Base-by-base conservation (phyloP, 768 basidiomycete genomes). In the Suillus placidus region DNA sequence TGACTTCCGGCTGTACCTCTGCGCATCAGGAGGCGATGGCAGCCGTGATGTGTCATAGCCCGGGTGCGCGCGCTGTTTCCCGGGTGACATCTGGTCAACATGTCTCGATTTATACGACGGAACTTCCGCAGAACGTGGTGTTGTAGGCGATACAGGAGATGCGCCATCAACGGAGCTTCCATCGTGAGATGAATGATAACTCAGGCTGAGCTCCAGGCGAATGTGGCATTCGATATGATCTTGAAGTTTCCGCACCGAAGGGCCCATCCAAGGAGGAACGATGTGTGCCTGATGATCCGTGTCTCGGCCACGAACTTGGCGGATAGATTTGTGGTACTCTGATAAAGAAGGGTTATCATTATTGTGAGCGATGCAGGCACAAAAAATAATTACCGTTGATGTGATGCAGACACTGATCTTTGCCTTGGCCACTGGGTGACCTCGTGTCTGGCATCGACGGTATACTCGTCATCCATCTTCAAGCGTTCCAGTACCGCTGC, bases 401-500 rank as follows among this genome's bases (percentile, higher is more conserved):
- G 73, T 38, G 83, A 80, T 26, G 78, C 73, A 23, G 84, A 82
- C 38, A 81, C 64, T 9, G 85, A 83, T 47, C 81, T 81, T 62
- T 83, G 78, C 67, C 82, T 79, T 49, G 75, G 69, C 78, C 81
- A 81, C 77, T 61, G 70, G 64, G 61, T 69, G 49, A 68, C 72
- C 30, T 67, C 70, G 37, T 43, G 43, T 72, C 76, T 35, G 70
- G 64, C 55, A 66, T 76, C 56, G 65, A 56, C 56, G 4, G 34
- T 1, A 13, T 32, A 61, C 43, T 83, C 80, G 60, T 88, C 88
- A 26, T 88, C 85, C 67, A 83, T 81, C 64, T 80, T 83, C n/a
- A 92, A 76, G 34, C 91, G 82, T 62, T 86, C 79, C 56, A 92
- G 76, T 8, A 92, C 90, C 7, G 88, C 86, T 6, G 87, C 85